phyloP scores from a whole-genome alignment of 2,329 filamentous ascomycete species.

The Fusarium sp. region DNA sequence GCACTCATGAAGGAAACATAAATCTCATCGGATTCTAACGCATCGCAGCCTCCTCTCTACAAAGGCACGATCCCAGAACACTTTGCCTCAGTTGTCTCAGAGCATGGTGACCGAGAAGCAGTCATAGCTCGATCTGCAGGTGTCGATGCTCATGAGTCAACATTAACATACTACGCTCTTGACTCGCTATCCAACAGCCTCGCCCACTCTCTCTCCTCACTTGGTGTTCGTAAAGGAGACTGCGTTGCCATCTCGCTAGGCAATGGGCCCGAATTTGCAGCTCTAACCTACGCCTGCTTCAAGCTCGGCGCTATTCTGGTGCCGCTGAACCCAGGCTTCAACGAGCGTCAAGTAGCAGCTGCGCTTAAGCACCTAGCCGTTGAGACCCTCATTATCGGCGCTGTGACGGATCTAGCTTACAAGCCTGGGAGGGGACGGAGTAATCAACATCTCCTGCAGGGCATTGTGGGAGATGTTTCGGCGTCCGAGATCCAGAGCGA shows the following conservation, averaged over 20 bases:
- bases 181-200: slow-evolving; percentile 82
- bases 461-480: slow-evolving; percentile 60
- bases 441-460: slow-evolving; percentile 63
- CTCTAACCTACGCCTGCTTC: slow-evolving; percentile 88
- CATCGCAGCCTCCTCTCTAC: slow-evolving; percentile 74
- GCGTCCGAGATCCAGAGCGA: slow-evolving; percentile 53
- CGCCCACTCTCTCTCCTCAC: slow-evolving; percentile 75
- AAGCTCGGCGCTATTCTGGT: slow-evolving; percentile 95
- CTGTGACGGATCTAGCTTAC: slow-evolving; percentile 86
- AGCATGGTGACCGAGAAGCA: slow-evolving; percentile 73
- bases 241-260: slow-evolving; percentile 88
- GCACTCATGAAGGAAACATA: neutral
- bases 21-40: slow-evolving; percentile 6
- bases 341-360: slow-evolving; percentile 79
- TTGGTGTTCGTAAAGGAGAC: slow-evolving; percentile 84
- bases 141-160: slow-evolving; percentile 67
- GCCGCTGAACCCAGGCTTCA: slow-evolving; percentile 94
- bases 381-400: slow-evolving; percentile 83
- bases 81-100: slow-evolving; percentile 74
- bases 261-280: slow-evolving; percentile 86
- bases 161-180: slow-evolving; percentile 80
- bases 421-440: slow-evolving; percentile 67
- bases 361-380: slow-evolving; percentile 82
- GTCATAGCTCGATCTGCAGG: slow-evolving; percentile 65
- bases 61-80: slow-evolving; percentile 78